Evolutionary conservation across 345 rosid species (phyloP).

Genomic region (Arabis hirsuta): DNA sequence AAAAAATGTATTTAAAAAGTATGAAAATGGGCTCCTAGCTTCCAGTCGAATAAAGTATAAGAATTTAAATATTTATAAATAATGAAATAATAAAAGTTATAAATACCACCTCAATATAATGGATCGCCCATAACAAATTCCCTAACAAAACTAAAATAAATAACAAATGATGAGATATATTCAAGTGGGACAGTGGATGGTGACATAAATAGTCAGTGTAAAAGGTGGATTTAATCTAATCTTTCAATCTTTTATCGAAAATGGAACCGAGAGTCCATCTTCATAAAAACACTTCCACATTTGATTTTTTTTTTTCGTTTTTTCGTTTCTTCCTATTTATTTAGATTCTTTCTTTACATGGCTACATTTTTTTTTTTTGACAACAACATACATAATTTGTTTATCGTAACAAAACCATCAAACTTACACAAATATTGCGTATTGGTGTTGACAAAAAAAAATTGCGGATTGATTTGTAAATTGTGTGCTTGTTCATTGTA

Average conservation of each 20-base stretch:
- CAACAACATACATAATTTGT: background rate
- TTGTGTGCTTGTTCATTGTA: background rate
- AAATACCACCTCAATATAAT: conserved; percentile 9
- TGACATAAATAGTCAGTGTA: conserved; percentile 17
- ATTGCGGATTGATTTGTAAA: too few species aligned
- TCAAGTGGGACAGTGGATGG: conserved; percentile 32
- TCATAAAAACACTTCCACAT: conserved; percentile 4
- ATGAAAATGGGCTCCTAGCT: conserved; percentile 13
- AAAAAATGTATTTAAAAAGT: background rate
- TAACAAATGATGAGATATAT: background rate
- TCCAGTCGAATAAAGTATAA: background rate
- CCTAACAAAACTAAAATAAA: background rate
- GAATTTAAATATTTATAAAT: background rate
- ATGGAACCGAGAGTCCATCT: conserved; percentile 19
- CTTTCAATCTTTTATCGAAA: conserved; percentile 18
- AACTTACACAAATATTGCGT: background rate
- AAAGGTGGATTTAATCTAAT: conserved; percentile 21
- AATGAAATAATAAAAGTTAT: background rate
- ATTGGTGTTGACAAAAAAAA: too few species aligned
- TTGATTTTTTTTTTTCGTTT: too few species aligned
- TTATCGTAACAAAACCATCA: background rate
- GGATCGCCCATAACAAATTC: conserved; percentile 18
- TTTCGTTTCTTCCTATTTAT: background rate
- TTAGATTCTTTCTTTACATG: background rate
- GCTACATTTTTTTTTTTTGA: too few species aligned